Percentiles rank a stretch among this genome's conserved stretches.
These are phyloP conservation scores for Aotearoamyces nothofagi DNA, from an alignment of 2,329 filamentous ascomycete genomes.

Conservation along the genomic window DNA sequence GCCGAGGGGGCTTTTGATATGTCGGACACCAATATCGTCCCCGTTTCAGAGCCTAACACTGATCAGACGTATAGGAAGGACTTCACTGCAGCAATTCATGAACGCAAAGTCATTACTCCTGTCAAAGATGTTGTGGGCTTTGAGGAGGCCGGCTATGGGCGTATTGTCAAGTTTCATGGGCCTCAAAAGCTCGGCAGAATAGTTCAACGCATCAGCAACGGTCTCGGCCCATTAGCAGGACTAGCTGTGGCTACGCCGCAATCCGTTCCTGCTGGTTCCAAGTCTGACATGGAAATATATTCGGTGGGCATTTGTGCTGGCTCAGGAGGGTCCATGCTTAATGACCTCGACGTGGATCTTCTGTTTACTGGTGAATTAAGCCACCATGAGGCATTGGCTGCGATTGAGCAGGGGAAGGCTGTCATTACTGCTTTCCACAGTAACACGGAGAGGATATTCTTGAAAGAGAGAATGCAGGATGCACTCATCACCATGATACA, in stretches of 20 bases:
- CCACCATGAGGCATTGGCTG: conserved; percentile 81
- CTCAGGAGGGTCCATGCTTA: conserved; percentile 66
- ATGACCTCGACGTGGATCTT: conserved; percentile 56
- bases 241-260: conserved; percentile 18
- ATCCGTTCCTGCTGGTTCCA: conserved; percentile 6
- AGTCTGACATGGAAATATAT: conserved; percentile 29
- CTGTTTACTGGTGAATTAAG: conserved; percentile 86
- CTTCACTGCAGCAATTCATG: no score
- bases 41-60: no score
- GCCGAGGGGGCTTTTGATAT: no score
- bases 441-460: conserved; percentile 78
- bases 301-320: conserved; percentile 82
- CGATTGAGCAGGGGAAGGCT: conserved; percentile 68
- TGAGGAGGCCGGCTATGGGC: conserved; percentile 18
- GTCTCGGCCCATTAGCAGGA: conserved; percentile 8
- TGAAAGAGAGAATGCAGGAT: conserved; percentile 53
- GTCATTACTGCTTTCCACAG: conserved; percentile 84
- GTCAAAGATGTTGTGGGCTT: conserved; percentile 12
- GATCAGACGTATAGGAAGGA: no score
- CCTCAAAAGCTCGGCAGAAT: conserved; percentile 13
- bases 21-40: no score
- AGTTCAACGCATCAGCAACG: conserved; percentile 10
- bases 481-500: conserved; percentile 46
- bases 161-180: conserved; percentile 14
- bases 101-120: conserved; percentile 14